Evolutionary conservation across 2,329 filamentous ascomycete genomes (phyloP).

Genomic region (Arthrobotrys megalospora): DNA sequence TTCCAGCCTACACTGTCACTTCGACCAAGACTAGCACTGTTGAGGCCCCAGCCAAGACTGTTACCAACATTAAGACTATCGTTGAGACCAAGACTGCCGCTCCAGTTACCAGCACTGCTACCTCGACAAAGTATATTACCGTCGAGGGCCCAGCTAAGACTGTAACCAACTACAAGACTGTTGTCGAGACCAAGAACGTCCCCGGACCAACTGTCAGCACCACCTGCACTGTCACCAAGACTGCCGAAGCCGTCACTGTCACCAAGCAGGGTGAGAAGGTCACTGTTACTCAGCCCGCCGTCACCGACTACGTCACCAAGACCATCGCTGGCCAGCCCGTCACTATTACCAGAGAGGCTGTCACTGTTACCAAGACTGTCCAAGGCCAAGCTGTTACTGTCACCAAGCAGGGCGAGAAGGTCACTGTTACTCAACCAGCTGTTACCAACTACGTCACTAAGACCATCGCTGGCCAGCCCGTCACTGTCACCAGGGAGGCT

Average conservation of each 20-base stretch:
- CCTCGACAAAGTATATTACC: not conserved
- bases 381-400: not conserved
- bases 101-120: not conserved
- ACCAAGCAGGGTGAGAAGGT: constrained; percentile 1
- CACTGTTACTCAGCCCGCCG: constrained; percentile 4
- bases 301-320: constrained; percentile 20
- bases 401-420: not conserved
- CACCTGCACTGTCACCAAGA: constrained; percentile 10
- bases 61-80: constrained; percentile 29
- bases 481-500: not conserved
- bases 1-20: constrained; percentile 8
- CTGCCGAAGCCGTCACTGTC: not conserved
- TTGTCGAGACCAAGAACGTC: constrained; percentile 9
- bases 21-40: constrained; percentile 24
- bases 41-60: constrained; percentile 12
- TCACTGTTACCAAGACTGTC: constrained; percentile 5
- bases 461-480: not conserved
- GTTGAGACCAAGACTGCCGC: not conserved
- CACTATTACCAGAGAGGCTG: not conserved
- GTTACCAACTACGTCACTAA: constrained; percentile 18
- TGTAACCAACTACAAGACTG: constrained; percentile 2
- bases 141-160: constrained; percentile 6
- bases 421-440: constrained; percentile 12
- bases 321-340: not conserved
- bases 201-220: not conserved